Conservation (phyloP, 352 stramenopile species). For the Globisporangium megalacanthum region DNA sequence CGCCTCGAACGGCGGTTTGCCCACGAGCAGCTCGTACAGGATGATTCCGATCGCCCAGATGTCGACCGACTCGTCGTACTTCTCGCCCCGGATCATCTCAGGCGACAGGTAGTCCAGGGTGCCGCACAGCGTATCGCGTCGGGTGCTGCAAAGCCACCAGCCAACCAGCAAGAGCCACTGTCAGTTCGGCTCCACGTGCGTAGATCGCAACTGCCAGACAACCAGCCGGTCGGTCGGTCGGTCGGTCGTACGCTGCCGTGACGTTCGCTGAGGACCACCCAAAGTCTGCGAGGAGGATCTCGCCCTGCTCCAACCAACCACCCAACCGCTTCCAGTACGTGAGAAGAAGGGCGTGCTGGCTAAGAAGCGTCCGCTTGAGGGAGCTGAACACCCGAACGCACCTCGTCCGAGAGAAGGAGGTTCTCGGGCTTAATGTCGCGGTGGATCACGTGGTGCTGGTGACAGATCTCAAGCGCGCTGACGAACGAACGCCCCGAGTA, state of each 20-base stretch:
- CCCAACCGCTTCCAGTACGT: too few species aligned
- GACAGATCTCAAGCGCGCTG: constrained; percentile 60
- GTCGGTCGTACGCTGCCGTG: constrained; percentile 44
- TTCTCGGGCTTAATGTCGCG: constrained; percentile 97
- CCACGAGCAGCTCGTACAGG: constrained; percentile 97
- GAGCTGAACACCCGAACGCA: constrained; percentile 7
- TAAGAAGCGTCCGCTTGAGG: too few species aligned
- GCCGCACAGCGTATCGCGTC: constrained; percentile 97
- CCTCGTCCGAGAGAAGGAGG: constrained; percentile 77
- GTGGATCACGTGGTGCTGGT: constrained; percentile 87
- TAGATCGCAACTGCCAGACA: too few species aligned
- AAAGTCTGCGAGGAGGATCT: constrained; percentile 99
- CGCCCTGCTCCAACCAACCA: constrained; percentile 33
- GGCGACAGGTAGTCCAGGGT: constrained; percentile 99
- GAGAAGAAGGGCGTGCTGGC: neutral
- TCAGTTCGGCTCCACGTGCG: neutral
- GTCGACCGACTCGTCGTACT: constrained; percentile 98
- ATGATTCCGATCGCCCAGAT: constrained; percentile 99
- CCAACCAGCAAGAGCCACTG: neutral
- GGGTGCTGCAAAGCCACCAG: constrained; percentile 31
- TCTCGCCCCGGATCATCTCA: constrained; percentile 98
- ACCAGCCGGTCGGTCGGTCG: too few species aligned
- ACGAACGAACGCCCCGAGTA: neutral
- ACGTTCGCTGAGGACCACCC: constrained; percentile 95
- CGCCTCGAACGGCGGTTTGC: constrained; percentile 96